Evolutionary conservation across 768 basidiomycete species (phyloP).

Genomic region (Coprinopsis strossmayeri): DNA sequence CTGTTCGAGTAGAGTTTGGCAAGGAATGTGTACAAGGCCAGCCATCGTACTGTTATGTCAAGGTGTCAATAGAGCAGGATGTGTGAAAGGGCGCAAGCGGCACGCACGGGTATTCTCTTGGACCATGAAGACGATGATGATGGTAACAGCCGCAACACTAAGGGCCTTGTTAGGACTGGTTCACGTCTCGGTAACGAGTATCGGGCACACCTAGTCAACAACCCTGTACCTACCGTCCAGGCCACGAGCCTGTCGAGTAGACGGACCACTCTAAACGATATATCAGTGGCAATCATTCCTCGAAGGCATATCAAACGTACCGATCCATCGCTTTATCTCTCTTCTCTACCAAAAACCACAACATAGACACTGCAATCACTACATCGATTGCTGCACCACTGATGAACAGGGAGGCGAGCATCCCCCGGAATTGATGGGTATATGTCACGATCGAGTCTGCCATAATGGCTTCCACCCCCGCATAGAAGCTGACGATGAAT

Average conservation of each 20-base stretch:
- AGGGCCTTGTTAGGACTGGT: too few relatives aligned
- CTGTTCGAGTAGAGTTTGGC: slow-evolving; percentile 10
- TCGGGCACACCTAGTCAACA: background rate
- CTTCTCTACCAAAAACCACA: slow-evolving; percentile 7
- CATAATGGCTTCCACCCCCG: slow-evolving; percentile 19
- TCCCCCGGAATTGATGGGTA: slow-evolving; percentile 20
- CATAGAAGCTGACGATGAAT: slow-evolving; percentile 21
- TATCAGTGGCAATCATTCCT: background rate
- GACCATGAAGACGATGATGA: background rate
- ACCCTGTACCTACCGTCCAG: background rate
- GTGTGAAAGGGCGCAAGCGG: background rate
- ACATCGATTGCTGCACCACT: slow-evolving; percentile 24
- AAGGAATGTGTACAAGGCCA: slow-evolving; percentile 8
- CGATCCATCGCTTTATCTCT: background rate
- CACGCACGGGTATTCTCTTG: background rate
- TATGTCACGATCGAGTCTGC: slow-evolving; percentile 15
- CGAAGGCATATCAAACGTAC: background rate
- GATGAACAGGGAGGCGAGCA: slow-evolving; percentile 25
- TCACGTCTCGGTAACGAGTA: background rate
- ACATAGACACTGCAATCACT: slow-evolving; percentile 14
- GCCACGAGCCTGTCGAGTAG: background rate
- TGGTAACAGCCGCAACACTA: background rate
- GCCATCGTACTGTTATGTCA: slow-evolving; percentile 3
- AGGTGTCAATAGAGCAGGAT: background rate
- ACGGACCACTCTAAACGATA: background rate